Evolutionary conservation across 2,329 filamentous ascomycete genomes (phyloP).

Genomic region (Fusarium floridanum): DNA sequence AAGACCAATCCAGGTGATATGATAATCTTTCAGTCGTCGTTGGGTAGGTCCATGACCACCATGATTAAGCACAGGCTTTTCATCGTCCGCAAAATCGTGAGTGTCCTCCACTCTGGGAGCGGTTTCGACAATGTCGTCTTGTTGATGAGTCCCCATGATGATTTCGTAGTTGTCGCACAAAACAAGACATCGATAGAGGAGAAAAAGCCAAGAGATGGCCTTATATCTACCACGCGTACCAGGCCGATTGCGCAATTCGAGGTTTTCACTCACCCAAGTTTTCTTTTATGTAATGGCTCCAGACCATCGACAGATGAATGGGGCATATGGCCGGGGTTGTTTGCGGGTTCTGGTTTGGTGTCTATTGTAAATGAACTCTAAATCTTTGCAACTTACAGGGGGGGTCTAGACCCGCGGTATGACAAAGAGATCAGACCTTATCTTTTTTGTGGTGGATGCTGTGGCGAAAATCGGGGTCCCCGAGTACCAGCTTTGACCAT

Average conservation of each 20-base stretch:
- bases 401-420: background rate
- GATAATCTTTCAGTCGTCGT: slow-evolving; percentile 38
- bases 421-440: background rate
- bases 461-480: background rate
- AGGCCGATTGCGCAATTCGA: slow-evolving; percentile 41
- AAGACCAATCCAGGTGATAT: slow-evolving; percentile 44
- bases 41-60: slow-evolving; percentile 42
- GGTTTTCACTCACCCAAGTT: slow-evolving; percentile 29
- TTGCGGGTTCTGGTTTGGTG: slow-evolving; percentile 9
- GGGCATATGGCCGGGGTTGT: slow-evolving; percentile 14
- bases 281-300: slow-evolving; percentile 12
- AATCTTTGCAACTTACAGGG: background rate
- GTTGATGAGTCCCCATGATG: background rate
- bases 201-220: background rate
- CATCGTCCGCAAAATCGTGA: background rate
- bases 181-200: background rate
- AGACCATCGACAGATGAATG: slow-evolving; percentile 27
- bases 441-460: background rate
- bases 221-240: background rate
- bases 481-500: background rate
- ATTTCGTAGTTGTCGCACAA: too few relatives aligned
- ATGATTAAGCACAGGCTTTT: slow-evolving; percentile 39
- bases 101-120: slow-evolving; percentile 3
- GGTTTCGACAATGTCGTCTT: slow-evolving; percentile 22
- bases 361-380: background rate